Base-by-base conservation (phyloP, 805 yeast species). In the Clavispora asparagi region DNA sequence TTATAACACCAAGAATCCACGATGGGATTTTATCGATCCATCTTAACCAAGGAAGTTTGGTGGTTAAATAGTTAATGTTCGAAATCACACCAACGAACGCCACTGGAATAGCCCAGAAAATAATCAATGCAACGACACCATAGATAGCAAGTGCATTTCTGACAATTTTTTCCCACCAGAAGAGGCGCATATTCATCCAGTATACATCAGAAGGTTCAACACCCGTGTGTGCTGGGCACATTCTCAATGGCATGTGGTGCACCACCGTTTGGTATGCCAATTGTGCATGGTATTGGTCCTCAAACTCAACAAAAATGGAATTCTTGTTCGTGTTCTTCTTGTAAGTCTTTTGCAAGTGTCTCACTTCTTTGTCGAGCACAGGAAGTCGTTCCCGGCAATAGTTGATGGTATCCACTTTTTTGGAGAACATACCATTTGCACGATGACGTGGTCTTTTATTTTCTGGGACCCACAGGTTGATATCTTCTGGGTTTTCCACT, bases 1-100 rank as follows among this genome's bases (percentile, higher is more conserved):
- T 85, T 46, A 85, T 67, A 26, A 85, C 46, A 61, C 91, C 92
- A 42, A 81, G 63, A 43, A 85, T 63, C 12, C 44, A 60, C 1
- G 59, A 41, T 12, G 90, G 90, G 51, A 84, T 60, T 0, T 75
- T 67, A 52, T 81, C 70, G 50, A 85, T 79, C 54, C 81, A 85
- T 13, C 59, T 63, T 51, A 85, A 71, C 46, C 47, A 56, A 17
- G 26, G 51, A 66, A 79, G 78, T 51, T 78, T 77, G 47, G 80
- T 71, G 7, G 83, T 83, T 57, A 85, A 69, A 55, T 76, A 76
- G 16, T 83, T 78, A 51, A 85, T 66, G 58, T 85, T 85, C 3
- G 91, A 84, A 47, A 85, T 71, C 58, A 82, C 60, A 76, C 91
- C 91, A 41, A 85, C 89, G 61, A 85, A 81, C 3, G 91, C 84